Base-by-base conservation (phyloP, 768 basidiomycete species). In the Coprinopsis cinerea region DNA sequence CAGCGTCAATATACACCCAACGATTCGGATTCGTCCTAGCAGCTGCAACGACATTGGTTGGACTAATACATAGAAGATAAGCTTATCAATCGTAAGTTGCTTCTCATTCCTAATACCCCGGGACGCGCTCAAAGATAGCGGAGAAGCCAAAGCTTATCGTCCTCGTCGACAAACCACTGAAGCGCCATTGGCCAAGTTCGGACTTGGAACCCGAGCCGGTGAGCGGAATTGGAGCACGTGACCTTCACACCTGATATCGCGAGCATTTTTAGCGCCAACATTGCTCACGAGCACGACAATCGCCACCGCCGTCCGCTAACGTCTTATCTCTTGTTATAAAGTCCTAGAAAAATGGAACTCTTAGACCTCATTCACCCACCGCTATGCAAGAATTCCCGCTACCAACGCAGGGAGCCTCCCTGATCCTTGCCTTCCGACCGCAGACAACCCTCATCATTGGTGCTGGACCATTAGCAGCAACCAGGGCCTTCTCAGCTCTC, bases 401-500 rank as follows among this genome's bases (percentile, higher is more conserved):
- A 3, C 74, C 81, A 1, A 65, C 67, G 11, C 63, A 67, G 9
- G 90, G 90, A 5, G 88, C 85, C 0, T 89, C 90, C 4, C 78
- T 95, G 13, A 57, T 93, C 0, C 76, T 94, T 18, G 83, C 92
- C 0, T 91, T 92, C 67, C 76, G 74, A 44, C 71, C 85, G 23
- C 75, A 74, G 30, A 71, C 68, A 0, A 74, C 82, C 27, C 69
- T 97, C 32, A 77, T 98, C 37, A 57, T 97, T 35, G 93, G 95
- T 2, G 78, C 83, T 1, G 80, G 83, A n/a, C 59, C 77, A 1
- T 77, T 97, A 2, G 92, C 92, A 0, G 92, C 92, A 0, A 76
- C 80, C n/a, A 81, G 95, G 41, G 84, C 88, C 1, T 89, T 88
- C 57, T 72, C 85, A 15, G 82, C 88, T 1, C 75, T 95, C 28